Base-by-base conservation (phyloP, 108 stramenopile genomes). In the Mayamaea pseudoterrestris region DNA sequence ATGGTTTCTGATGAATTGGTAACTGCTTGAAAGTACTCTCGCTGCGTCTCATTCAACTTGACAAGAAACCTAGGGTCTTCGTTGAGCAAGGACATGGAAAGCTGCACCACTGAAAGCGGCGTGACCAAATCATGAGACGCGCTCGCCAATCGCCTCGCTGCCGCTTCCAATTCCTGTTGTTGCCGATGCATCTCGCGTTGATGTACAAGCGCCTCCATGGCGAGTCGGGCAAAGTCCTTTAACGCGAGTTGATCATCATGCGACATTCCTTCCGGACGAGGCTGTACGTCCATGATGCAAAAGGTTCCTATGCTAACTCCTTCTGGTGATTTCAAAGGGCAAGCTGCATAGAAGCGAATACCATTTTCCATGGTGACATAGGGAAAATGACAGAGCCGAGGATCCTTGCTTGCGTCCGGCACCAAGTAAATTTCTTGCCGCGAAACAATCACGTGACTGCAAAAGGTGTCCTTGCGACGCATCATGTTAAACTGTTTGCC, bases 301-400 rank as follows among this genome's bases (percentile, higher is more conserved):
- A 93, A 68, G 13, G 85, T 86, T 0, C 37, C 37, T 0, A 88
- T 32, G 9, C 85, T 44, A 7, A 25, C 11, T 74, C 79, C 82
- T 44, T 84, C 81, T 0, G 80, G 78, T 11, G 74, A 54, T n/a
- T 61, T 53, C 27, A 91, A 68, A 6, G 81, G 77, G 5, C 71
- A 74, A 27, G 82, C 90, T 5, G 83, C 90, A 37, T 91, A 86
- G 41, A 87, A 82, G 37, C 85, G 63, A 21, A 87, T 55, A 48
- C 68, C 37, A 14, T 5, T 39, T 39, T 3, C 83, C 8, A 7
- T 14, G 0, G 68, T 71, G 7, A 91, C 90, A 28, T 79, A 54
- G 20, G 69, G 58, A 61, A 69, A 79, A 27, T 74, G 41, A 28
- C 36, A 35, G 47, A 91, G 86, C 9, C 84, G 63, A 28, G 44